Evolutionary conservation across 2,329 filamentous ascomycete species (phyloP).

Genomic region (Cadophora malorum): DNA sequence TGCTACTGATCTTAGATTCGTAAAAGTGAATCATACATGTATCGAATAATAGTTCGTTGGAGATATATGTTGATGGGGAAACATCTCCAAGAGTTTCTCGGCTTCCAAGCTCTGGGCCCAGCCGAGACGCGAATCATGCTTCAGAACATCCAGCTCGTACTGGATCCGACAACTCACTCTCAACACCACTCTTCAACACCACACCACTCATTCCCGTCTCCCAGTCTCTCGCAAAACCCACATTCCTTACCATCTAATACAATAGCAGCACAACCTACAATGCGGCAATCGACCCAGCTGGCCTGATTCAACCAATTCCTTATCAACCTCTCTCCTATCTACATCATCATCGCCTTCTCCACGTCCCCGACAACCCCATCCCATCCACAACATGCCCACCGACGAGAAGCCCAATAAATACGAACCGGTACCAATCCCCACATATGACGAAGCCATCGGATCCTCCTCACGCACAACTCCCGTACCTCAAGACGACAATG

Average conservation of each 20-base stretch:
- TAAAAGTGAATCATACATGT: not conserved
- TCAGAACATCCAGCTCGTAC: conserved; percentile 16
- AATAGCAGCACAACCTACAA: conserved; percentile 17
- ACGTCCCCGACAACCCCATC: conserved; percentile 1
- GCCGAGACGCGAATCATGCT: conserved; percentile 33
- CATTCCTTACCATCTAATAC: conserved; percentile 29
- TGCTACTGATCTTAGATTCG: not conserved
- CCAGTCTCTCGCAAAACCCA: conserved; percentile 15
- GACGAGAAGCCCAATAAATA: conserved; percentile 63
- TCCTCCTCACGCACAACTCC: conserved; percentile 64
- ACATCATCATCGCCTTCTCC: conserved; percentile 12
- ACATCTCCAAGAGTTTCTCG: conserved; percentile 31
- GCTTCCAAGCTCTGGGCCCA: conserved; percentile 33
- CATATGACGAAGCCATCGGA: conserved; percentile 81
- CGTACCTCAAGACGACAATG: conserved; percentile 65
- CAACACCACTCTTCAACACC: conserved; percentile 20
- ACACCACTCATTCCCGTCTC: conserved; percentile 3
- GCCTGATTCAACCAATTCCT: conserved; percentile 18
- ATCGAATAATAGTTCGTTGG: not conserved
- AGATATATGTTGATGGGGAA: not conserved
- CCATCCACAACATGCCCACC: conserved; percentile 41
- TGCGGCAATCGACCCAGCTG: conserved; percentile 22
- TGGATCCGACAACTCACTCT: conserved; percentile 23
- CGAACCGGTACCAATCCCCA: conserved; percentile 74
- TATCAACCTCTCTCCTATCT: conserved; percentile 22